Evolutionary conservation across 202 grass and related monocot species (phyloP).

Genomic region (Dendrocalamus latiflorus): DNA sequence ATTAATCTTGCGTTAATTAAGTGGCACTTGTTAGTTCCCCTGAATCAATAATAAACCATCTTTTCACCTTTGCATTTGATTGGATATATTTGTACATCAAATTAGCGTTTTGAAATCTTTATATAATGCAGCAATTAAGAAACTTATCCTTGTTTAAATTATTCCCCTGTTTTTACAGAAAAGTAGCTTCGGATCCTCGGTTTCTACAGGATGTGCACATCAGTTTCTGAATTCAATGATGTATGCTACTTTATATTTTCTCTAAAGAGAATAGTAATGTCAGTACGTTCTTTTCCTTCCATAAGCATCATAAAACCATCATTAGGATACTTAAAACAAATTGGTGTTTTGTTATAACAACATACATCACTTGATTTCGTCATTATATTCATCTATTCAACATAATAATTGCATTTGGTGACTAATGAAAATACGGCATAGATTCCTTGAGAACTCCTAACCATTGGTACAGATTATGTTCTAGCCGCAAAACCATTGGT

Average conservation of each 20-base stretch:
- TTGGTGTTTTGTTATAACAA: neutral
- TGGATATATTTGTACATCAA: neutral
- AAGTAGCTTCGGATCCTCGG: neutral
- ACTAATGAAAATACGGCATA: neutral
- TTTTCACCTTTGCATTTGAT: neutral
- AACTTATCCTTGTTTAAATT: neutral
- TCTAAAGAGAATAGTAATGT: neutral
- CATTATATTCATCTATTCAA: neutral
- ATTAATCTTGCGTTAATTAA: neutral
- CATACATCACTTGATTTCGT: constrained; percentile 1
- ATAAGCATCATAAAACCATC: constrained; percentile 29
- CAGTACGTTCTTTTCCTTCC: constrained; percentile 2
- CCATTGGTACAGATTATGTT: neutral
- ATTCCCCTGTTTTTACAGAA: neutral
- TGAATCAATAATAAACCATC: neutral
- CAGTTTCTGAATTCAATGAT: neutral
- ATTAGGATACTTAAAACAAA: constrained; percentile 20
- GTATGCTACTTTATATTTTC: neutral
- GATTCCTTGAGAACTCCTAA: neutral
- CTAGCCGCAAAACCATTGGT: neutral
- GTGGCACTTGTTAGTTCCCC: neutral
- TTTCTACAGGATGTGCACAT: neutral
- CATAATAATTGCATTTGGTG: neutral
- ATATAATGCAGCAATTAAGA: neutral
- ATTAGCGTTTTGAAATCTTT: neutral